A percentile compares a stretch with the other conserved stretches of the same genome.
Evolutionary conservation across 2,329 filamentous ascomycete species (phyloP).

Genomic region (Stagonosporopsis chrysanthemi): DNA sequence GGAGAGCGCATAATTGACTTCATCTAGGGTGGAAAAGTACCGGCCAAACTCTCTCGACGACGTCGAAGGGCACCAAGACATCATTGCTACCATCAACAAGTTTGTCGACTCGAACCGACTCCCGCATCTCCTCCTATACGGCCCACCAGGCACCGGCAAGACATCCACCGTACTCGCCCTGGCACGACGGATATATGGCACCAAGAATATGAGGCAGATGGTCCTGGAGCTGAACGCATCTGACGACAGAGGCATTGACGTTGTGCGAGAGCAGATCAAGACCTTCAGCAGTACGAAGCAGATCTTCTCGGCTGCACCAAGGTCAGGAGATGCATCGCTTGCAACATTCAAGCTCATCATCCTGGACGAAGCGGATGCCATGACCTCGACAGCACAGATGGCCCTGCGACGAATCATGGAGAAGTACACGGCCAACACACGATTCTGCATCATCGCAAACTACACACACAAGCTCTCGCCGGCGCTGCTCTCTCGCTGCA

Average conservation of each 20-base stretch:
- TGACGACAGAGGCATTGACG: slow-evolving; percentile 96
- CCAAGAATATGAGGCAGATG: slow-evolving; percentile 95
- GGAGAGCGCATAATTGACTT: slow-evolving; percentile 4
- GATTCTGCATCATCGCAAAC: slow-evolving; percentile 98
- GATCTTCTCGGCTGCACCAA: slow-evolving; percentile 77
- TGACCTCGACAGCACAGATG: slow-evolving; percentile 99
- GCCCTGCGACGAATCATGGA: slow-evolving; percentile 97
- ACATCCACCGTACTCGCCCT: slow-evolving; percentile 96
- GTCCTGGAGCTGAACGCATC: slow-evolving; percentile 97
- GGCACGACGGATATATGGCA: slow-evolving; percentile 89
- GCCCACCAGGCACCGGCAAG: slow-evolving; percentile 95
- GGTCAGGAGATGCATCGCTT: slow-evolving; percentile 59
- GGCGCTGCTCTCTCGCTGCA: slow-evolving; percentile 90
- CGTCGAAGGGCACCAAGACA: slow-evolving; percentile 96
- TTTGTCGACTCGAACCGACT: slow-evolving; percentile 94
- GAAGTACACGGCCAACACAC: slow-evolving; percentile 96
- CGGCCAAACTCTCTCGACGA: slow-evolving; percentile 86
- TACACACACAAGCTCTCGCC: slow-evolving; percentile 98
- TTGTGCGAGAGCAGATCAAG: slow-evolving; percentile 96
- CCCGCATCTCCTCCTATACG: slow-evolving; percentile 95
- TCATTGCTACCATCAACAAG: slow-evolving; percentile 95
- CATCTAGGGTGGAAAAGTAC: slow-evolving; percentile 90
- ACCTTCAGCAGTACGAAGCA: slow-evolving; percentile 98
- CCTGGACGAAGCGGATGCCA: slow-evolving; percentile 97
- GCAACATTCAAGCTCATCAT: slow-evolving; percentile 95